Base-by-base conservation (phyloP, 495 filamentous ascomycete genomes). In the Staphylotrichum longicolle region DNA sequence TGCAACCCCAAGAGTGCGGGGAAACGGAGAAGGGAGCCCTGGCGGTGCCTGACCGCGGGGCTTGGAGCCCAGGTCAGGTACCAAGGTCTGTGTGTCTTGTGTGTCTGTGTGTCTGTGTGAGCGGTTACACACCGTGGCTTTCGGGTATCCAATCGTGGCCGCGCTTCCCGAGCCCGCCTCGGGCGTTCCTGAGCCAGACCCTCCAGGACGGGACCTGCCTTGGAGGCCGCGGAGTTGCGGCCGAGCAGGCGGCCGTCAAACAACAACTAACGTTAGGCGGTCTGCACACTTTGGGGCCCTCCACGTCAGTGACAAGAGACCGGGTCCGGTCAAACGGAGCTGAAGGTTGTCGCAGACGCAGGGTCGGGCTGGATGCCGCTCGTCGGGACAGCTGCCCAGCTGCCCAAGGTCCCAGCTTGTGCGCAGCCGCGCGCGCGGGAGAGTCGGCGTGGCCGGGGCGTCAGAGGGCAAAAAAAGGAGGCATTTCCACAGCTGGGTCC, bases 11-110 rank as follows among this genome's bases (percentile, higher is more conserved):
- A 34, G 27, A 57, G 55, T 65, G 67, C 62, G 65, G 65, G 65
- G 62, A 65, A 69, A 44, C 20, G 20, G 20, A 27, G 20, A 55
- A 51, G 58, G 64, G 56, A 60, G 66, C 66, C 63, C 61, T 66
- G 9, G 63, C 44, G 32, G 57, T 48, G 57, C 57, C 57, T 61
- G 61, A 60, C 45, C 37, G 32, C 60, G 54, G 59, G 63, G 32
- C 30, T 42, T 44, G 41, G 37, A 12, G 33, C 11, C 9, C 33
- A 12, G 2, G 4, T 33, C 37, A 55, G 52, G 52, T 44, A 39
- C 37, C 37, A 57, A 39, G 44, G 55, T 20, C 11, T 57, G 55
- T 48, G 12, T 20, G 41, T 40, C n/a, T 56, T 56, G 37, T 45
- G 20, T 27, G 55, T 20, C 11, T 57, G 55, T 48, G 12, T 20